Evolutionary conservation across 1,284 basidiomycete species (phyloP).

Genomic region (Salmacisia buchloeana): DNA sequence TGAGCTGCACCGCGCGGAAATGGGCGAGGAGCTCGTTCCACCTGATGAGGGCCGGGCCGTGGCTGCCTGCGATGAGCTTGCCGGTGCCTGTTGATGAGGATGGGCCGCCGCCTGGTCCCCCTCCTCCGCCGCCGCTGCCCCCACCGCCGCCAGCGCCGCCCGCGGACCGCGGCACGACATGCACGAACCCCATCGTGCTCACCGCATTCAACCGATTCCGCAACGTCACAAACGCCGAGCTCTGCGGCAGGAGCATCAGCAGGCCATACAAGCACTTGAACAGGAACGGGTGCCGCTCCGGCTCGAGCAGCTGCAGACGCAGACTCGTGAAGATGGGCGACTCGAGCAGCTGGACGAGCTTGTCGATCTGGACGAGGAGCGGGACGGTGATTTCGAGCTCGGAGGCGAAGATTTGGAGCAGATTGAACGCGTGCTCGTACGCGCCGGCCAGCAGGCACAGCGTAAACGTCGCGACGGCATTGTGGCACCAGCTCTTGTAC

Average conservation of each 20-base stretch:
- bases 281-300: constrained; percentile 88
- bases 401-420: constrained; percentile 89
- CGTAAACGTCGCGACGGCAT: constrained; percentile 91
- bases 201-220: constrained; percentile 90
- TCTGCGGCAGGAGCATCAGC: constrained; percentile 95
- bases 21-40: constrained; percentile 45
- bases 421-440: constrained; percentile 95
- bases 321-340: constrained; percentile 97
- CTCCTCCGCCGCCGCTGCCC: constrained; percentile 11
- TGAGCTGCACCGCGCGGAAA: constrained; percentile 41
- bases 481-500: constrained; percentile 97
- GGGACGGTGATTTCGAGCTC: constrained; percentile 93
- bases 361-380: constrained; percentile 93
- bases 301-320: constrained; percentile 92
- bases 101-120: background rate
- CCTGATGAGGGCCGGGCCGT: constrained; percentile 36
- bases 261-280: constrained; percentile 97
- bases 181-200: constrained; percentile 85
- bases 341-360: constrained; percentile 95
- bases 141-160: background rate
- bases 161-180: constrained; percentile 66
- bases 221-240: constrained; percentile 88
- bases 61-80: constrained; percentile 21
- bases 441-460: constrained; percentile 93
- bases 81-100: constrained; percentile 10